Percentiles rank a stretch among this genome's conserved stretches.
Conservation (phyloP, 2,329 filamentous ascomycete species). For the Fusarium hainanense region DNA sequence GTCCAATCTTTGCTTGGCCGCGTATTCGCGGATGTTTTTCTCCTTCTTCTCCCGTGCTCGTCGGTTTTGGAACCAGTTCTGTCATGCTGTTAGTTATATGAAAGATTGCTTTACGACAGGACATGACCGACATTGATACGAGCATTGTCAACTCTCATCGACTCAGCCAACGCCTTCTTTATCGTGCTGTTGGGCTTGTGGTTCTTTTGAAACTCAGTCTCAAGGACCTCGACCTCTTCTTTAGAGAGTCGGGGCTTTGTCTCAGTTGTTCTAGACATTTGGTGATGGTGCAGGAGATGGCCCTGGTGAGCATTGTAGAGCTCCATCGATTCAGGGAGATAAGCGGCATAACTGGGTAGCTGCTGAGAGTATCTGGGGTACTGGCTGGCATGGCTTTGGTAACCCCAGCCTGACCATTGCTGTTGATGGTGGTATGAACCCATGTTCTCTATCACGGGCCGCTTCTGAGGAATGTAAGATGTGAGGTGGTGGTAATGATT, state of each 20-base stretch:
- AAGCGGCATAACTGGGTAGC: constrained; percentile 50
- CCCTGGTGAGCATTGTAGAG: constrained; percentile 53
- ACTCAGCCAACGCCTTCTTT: constrained; percentile 70
- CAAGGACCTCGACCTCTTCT: constrained; percentile 68
- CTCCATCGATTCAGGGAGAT: constrained; percentile 55
- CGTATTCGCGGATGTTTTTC: constrained; percentile 61
- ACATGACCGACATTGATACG: constrained; percentile 67
- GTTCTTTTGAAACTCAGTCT: constrained; percentile 71
- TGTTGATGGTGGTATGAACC: constrained; percentile 50
- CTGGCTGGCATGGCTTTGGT: constrained; percentile 45
- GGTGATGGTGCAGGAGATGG: constrained; percentile 52
- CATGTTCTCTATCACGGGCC: constrained; percentile 47
- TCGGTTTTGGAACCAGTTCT: constrained; percentile 78
- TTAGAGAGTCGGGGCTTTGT: constrained; percentile 67
- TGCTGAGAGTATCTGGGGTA: constrained; percentile 51
- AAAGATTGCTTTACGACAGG: not conserved
- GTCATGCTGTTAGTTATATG: constrained; percentile 47
- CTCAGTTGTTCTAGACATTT: constrained; percentile 57
- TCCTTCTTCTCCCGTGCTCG: constrained; percentile 74
- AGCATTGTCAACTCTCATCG: constrained; percentile 71
- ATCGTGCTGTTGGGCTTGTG: constrained; percentile 71
- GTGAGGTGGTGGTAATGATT: constrained; percentile 28
- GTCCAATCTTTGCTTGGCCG: constrained; percentile 53
- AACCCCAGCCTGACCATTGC: constrained; percentile 53
- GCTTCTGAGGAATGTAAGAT: constrained; percentile 28